Evolutionary conservation across 2,329 filamentous ascomycete genomes (phyloP), one percentile per base, ranked within the genome.

Genomic region (Talaromyces amestolkiae): DNA sequence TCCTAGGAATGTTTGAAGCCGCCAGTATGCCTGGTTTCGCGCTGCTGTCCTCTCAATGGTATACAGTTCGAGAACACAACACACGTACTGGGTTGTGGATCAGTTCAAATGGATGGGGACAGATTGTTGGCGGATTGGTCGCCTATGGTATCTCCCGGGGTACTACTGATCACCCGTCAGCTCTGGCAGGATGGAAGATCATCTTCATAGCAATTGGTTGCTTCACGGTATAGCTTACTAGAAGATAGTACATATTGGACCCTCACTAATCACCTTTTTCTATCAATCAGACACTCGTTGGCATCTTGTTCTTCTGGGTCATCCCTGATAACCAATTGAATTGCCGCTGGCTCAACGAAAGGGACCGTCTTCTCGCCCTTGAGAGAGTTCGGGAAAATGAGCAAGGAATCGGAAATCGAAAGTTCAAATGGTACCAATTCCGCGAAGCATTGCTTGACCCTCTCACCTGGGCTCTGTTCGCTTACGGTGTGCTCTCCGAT

Each of bases 401-500:
- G 19, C 51, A 56, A 19, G 31, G 51, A 19, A 56, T 56, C 8
- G 51, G 51, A 3, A 37, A 56, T 31, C 51, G 31, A 35, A 33
- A 17, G 27, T 56, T 56, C 51, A 56, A 56, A 19, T 35, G 15
- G 27, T 37, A 56, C 19, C 33, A 58, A 39, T 37, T 37, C 17
- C 31, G 15, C 10, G 53, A 58, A 17, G 35, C 35, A 17, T 41
- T 58, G n/a, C 9, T 39, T 15, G 35, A 41, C 11, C 54, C 54
- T 58, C 54, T 39, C 17, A 41, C 31, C 35, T 58, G 84, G 84
- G 81, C 82, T 0, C 84, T 85, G 69, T 78, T 82, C 61, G 80
- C 84, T 67, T 85, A 82, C 68, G 82, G 83, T 2, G 68, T 85
- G 5, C 74, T 82, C 15, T 79, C 79, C 6, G 79, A 84, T 68